Base-by-base conservation (phyloP, 305 asterid genomes). In the Rubia peregrina region DNA sequence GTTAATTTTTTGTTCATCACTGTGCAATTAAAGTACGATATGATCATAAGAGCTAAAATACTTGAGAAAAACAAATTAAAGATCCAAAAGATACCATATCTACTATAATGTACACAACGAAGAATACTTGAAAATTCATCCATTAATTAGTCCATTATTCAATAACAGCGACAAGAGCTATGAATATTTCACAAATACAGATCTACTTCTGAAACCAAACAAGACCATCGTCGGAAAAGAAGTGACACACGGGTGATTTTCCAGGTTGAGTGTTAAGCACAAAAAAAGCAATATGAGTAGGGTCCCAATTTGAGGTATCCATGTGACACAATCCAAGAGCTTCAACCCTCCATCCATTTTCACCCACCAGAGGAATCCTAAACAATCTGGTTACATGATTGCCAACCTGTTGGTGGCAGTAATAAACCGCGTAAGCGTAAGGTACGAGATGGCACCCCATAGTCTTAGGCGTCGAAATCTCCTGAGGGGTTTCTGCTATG, bases 401-500 rank as follows among this genome's bases (percentile, higher is more conserved):
- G 1, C 89, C 76, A 1, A 67, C 83, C 73, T 87, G 95, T 36
- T 86, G 68, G 22, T 92, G 97, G 38, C 98, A 90, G 78, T 90
- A 92, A 64, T 83, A 85, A 7, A 90, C 95, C 1, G 91, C 82
- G 67, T 92, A 92, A 14, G 98, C 95, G 71, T 92, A 92, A 72
- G 97, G 97, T 79, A 92, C 66, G 46, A 73, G 65, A 77, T 92
- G 97, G 75, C 98, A 90, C 0, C 80, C 91, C 8, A 90, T 76
- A 10, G 89, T 75, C 65, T 46, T 85, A 2, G 71, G 62, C 13
- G 83, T 86, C 21, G 66, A 59, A 42, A 88, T 76, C 61, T 71
- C 87, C 43, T 24, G 10, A 0, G 84, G 87, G 13, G 9, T 22
- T 22, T 77, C 82, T 5, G 57, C 16, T 12, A 92, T 69, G 0